Percentiles rank a stretch among this genome's conserved stretches.
Evolutionary conservation across 768 basidiomycete genomes (phyloP).

Genomic region (Boletus insuetus): DNA sequence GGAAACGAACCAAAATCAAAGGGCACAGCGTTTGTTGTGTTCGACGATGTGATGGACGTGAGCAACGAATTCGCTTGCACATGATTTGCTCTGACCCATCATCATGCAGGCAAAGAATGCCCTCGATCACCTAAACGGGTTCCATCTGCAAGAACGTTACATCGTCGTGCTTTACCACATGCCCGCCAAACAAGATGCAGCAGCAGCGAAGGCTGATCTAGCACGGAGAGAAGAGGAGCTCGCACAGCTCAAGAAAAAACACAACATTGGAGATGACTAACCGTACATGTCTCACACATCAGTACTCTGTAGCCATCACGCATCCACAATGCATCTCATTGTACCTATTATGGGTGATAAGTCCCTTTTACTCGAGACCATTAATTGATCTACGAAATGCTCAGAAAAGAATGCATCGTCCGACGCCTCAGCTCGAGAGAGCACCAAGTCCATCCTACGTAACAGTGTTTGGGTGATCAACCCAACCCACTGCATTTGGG

Average conservation of each 20-base stretch:
- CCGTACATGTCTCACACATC: conserved; percentile 11
- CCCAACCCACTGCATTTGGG: conserved; percentile 34
- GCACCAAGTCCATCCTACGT: conserved; percentile 2
- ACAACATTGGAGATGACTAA: conserved; percentile 78
- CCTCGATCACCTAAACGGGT: conserved; percentile 94
- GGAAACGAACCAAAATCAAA: conserved; percentile 91
- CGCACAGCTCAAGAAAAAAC: conserved; percentile 79
- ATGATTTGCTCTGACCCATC: conserved; percentile 13
- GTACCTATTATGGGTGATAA: conserved; percentile 10
- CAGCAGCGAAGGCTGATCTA: conserved; percentile 88
- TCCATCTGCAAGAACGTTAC: conserved; percentile 97
- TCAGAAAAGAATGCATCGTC: conserved; percentile 11
- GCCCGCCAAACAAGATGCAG: conserved; percentile 95
- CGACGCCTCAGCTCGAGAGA: conserved; percentile 2
- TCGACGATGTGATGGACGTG: conserved; percentile 95
- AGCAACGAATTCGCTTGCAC: conserved; percentile 24
- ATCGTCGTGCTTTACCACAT: conserved; percentile 98
- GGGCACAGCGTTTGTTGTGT: conserved; percentile 96
- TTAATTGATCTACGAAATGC: conserved; percentile 8
- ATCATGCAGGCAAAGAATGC: conserved; percentile 85
- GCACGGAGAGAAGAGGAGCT: conserved; percentile 90
- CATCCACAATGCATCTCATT: conserved; percentile 1
- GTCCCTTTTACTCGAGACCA: conserved; percentile 1
- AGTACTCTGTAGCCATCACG: conserved; percentile 6
- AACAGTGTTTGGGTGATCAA: conserved; percentile 11